A percentile compares a stretch with the other conserved stretches of the same genome.
These are phyloP conservation scores for Tardiomyces depauwii DNA, from an alignment of 1,139 yeast genomes.

Conservation along the genomic window DNA sequence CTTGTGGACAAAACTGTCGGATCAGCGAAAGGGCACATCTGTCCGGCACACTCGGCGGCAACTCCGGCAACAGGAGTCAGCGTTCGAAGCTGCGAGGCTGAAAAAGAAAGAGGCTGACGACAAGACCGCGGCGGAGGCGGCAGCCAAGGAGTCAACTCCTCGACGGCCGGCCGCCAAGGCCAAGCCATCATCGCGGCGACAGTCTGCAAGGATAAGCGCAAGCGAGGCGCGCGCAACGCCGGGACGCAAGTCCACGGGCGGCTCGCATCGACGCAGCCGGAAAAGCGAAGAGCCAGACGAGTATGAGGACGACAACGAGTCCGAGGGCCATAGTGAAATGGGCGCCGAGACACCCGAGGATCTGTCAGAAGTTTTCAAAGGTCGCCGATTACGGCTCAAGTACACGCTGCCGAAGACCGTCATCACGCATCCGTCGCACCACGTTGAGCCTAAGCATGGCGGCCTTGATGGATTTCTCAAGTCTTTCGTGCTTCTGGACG, in stretches of 20 bases:
- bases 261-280: no score
- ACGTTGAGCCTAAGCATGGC: conserved; percentile 31
- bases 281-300: neutral
- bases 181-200: no score
- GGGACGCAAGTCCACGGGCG: no score
- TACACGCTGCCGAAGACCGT: conserved; percentile 45
- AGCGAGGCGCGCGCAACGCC: no score
- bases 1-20: conserved; percentile 23
- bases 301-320: neutral
- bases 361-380: neutral
- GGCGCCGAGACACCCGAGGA: neutral
- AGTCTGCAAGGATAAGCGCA: no score
- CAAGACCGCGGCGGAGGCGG: no score
- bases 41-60: neutral
- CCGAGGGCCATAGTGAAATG: neutral
- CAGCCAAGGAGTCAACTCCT: no score
- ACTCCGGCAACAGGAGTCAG: neutral
- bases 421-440: conserved; percentile 71
- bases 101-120: no score
- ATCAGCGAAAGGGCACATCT: neutral
- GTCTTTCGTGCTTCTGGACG: conserved; percentile 49
- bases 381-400: neutral
- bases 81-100: neutral
- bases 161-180: no score
- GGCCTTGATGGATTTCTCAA: conserved; percentile 34